Conservation (phyloP, 441 rosid genomes). For the Croton laevigatus region DNA sequence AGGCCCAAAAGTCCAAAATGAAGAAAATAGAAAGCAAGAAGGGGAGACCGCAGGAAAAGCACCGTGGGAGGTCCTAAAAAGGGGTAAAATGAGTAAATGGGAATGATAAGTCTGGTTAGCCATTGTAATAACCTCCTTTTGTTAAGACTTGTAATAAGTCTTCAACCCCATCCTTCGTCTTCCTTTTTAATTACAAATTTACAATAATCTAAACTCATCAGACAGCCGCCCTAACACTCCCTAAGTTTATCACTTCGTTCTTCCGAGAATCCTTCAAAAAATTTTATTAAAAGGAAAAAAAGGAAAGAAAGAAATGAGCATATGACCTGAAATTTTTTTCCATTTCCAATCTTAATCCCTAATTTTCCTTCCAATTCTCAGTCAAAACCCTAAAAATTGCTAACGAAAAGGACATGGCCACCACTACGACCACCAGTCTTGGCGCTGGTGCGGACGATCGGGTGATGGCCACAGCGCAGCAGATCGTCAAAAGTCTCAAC, state of each 20-base stretch:
- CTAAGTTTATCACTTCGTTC: neutral
- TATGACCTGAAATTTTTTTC: neutral
- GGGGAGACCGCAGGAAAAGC: neutral
- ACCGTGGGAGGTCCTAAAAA: neutral
- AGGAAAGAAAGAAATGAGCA: too few species aligned
- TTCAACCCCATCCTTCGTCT: neutral
- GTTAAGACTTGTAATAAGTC: neutral
- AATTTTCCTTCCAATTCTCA: neutral
- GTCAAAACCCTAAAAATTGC: slow-evolving; percentile 14
- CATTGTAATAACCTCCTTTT: slow-evolving; percentile 5
- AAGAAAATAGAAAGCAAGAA: neutral
- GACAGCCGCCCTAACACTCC: neutral
- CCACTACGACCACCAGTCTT: slow-evolving; percentile 39
- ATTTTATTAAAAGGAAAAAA: too few species aligned
- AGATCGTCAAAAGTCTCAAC: slow-evolving; percentile 93
- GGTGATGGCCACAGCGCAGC: slow-evolving; percentile 94
- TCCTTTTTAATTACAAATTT: neutral
- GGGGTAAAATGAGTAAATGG: neutral
- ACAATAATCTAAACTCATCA: neutral
- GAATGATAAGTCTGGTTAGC: slow-evolving; percentile 11
- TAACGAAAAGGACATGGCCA: slow-evolving; percentile 21
- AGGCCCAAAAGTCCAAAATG: neutral
- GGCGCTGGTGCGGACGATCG: slow-evolving; percentile 73
- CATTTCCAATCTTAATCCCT: neutral
- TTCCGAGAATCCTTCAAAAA: neutral